Evolutionary conservation across 73 alveolate genomes (phyloP).

Genomic region (Paramecium sonneborni): DNA sequence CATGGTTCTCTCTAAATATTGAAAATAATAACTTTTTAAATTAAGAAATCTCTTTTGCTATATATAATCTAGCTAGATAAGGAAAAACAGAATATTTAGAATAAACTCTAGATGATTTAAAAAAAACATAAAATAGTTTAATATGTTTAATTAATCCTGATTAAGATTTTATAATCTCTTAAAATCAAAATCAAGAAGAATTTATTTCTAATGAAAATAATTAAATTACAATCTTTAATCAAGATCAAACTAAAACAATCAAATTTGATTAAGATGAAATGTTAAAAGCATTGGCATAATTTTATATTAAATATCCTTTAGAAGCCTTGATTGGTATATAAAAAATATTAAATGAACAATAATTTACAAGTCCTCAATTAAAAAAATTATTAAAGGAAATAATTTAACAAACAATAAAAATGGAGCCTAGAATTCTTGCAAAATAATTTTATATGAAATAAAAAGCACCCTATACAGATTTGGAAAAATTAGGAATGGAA

Average conservation of each 20-base stretch:
- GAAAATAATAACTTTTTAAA: background rate
- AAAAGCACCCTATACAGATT: background rate
- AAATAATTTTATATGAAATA: background rate
- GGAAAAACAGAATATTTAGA: background rate
- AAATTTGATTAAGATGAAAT: background rate
- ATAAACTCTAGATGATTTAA: background rate
- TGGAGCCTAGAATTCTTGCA: conserved; percentile 30
- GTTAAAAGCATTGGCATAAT: background rate
- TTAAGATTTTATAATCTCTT: background rate
- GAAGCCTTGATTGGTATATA: background rate
- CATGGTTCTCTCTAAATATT: background rate
- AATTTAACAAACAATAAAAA: background rate
- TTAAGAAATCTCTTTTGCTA: background rate
- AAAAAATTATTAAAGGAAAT: background rate
- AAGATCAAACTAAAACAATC: background rate
- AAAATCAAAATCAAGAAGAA: background rate
- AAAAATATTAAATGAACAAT: background rate
- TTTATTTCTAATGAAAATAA: background rate
- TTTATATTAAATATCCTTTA: conserved; percentile 28
- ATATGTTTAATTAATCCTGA: background rate
- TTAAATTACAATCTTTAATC: background rate
- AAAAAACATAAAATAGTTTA: background rate
- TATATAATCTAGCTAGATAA: background rate
- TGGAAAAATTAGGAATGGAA: background rate
- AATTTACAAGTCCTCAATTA: background rate